Evolutionary conservation across 441 rosid species (phyloP).

Genomic region (Francoa sonchifolia): DNA sequence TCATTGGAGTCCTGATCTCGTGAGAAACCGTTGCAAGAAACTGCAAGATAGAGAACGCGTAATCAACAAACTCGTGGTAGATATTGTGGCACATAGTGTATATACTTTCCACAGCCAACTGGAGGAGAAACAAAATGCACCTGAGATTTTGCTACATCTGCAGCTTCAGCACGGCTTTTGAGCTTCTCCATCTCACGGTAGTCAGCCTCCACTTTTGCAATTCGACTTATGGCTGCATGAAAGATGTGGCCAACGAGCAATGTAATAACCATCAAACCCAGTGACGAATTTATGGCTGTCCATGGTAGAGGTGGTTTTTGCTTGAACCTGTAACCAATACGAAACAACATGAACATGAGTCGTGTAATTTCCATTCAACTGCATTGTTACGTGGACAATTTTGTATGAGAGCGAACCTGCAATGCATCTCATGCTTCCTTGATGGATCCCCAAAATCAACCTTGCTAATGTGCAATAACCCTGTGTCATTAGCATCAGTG

Average conservation of each 20-base stretch:
- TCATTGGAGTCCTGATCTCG: conserved; percentile 97
- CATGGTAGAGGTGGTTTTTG: conserved; percentile 67
- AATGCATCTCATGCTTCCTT: conserved; percentile 88
- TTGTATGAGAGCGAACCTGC: conserved; percentile 47
- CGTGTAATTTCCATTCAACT: conserved; percentile 7
- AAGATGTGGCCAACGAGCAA: conserved; percentile 73
- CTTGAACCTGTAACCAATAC: conserved; percentile 51
- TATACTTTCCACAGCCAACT: too few relatives aligned
- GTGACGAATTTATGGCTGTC: conserved; percentile 59
- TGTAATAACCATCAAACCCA: conserved; percentile 49
- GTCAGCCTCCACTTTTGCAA: conserved; percentile 67
- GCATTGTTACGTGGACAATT: conserved; percentile 2
- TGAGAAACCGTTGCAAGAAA: conserved; percentile 96
- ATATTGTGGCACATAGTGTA: background rate
- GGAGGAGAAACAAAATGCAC: conserved; percentile 27
- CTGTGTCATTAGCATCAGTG: conserved; percentile 49
- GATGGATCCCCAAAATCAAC: conserved; percentile 93
- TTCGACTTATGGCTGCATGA: conserved; percentile 59
- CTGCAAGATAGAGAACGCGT: conserved; percentile 31
- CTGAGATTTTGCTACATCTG: conserved; percentile 97
- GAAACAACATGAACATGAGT: conserved; percentile 8
- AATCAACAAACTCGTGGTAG: conserved; percentile 5
- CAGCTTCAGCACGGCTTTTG: conserved; percentile 92
- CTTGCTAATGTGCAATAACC: conserved; percentile 42
- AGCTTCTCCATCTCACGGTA: conserved; percentile 61